These are phyloP conservation scores for Penicillium crystallinum DNA, from an alignment of 495 filamentous ascomycete genomes.

Conservation along the genomic window DNA sequence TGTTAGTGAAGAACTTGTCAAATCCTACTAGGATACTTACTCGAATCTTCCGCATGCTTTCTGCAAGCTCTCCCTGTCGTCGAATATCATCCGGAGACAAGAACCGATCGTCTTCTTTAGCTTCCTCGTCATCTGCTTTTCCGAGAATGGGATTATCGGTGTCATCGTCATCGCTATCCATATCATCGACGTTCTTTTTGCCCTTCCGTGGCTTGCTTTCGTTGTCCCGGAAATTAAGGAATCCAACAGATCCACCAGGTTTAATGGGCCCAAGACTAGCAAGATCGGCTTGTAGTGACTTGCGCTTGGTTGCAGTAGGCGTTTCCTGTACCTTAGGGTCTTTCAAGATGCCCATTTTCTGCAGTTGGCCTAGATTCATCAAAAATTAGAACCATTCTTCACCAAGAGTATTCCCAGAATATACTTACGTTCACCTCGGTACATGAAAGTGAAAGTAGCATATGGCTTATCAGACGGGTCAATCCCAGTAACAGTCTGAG, in stretches of 20 bases:
- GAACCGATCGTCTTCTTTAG: conserved; percentile 57
- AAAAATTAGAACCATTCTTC: conserved; percentile 18
- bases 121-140: conserved; percentile 70
- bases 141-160: conserved; percentile 45
- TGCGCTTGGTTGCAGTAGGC: conserved; percentile 58
- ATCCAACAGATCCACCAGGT: conserved; percentile 77
- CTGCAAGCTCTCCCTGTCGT: conserved; percentile 78
- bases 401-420: not conserved
- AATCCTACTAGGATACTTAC: conserved; percentile 46
- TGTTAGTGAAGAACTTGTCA: conserved; percentile 8
- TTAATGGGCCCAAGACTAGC: conserved; percentile 79
- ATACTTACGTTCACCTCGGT: conserved; percentile 85
- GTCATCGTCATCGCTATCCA: conserved; percentile 69
- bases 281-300: conserved; percentile 75
- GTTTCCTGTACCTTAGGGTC: conserved; percentile 54
- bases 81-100: conserved; percentile 75
- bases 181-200: conserved; percentile 42
- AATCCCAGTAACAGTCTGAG: conserved; percentile 97
- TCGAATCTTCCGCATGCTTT: conserved; percentile 87
- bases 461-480: conserved; percentile 93
- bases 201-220: conserved; percentile 44
- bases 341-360: conserved; percentile 85
- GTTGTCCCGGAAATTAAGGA: conserved; percentile 78
- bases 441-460: conserved; percentile 96
- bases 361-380: conserved; percentile 65